These are phyloP conservation scores for Monilinia vaccinii-corymbosi DNA, from an alignment of 2,329 filamentous ascomycete species.

Conservation along the genomic window DNA sequence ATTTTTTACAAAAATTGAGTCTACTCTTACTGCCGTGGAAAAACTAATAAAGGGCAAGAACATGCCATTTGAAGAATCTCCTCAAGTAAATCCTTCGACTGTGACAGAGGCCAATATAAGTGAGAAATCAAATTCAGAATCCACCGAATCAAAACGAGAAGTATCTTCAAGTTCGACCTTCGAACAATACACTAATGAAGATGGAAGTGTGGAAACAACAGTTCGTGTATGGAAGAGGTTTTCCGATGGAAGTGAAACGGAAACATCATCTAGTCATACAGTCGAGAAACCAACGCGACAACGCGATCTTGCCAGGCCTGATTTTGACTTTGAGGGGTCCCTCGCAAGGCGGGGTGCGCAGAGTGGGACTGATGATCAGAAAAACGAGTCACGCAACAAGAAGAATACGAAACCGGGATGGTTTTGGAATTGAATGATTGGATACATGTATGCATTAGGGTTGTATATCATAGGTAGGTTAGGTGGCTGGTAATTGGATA, in stretches of 20 bases:
- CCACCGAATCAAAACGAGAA: background rate
- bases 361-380: background rate
- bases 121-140: background rate
- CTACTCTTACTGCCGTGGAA: background rate
- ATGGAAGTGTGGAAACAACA: constrained; percentile 14
- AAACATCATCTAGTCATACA: constrained; percentile 9
- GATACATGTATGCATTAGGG: background rate
- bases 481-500: constrained; percentile 2
- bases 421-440: constrained; percentile 16
- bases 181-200: constrained; percentile 11
- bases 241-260: constrained; percentile 12
- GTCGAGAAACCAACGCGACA: background rate
- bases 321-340: background rate
- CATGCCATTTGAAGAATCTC: background rate
- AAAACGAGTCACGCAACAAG: background rate
- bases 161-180: constrained; percentile 13
- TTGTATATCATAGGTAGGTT: background rate
- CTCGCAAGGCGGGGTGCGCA: background rate
- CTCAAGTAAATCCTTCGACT: background rate
- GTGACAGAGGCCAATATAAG: background rate
- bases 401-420: constrained; percentile 10
- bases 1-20: background rate
- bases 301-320: background rate
- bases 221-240: constrained; percentile 11
- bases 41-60: background rate